phyloP scores from a whole-genome alignment of 805 yeast species.

The Vanderwaltozyma tropicalis region DNA sequence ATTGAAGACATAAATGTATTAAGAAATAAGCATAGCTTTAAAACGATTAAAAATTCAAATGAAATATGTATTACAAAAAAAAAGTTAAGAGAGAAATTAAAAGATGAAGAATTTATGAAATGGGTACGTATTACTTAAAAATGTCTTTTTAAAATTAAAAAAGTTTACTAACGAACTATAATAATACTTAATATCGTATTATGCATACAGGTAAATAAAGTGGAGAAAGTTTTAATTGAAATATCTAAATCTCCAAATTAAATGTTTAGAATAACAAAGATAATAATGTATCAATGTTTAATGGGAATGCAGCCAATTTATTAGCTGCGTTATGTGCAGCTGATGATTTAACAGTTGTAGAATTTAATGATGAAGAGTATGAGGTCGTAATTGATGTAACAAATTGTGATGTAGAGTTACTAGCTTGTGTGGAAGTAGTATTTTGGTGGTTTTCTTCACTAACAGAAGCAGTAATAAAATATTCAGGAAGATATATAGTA shows the following conservation, averaged over 20 bases:
- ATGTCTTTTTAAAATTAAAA: background rate
- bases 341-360: background rate
- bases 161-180: constrained; percentile 1
- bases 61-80: constrained; percentile 7
- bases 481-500: constrained; percentile 19
- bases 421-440: background rate
- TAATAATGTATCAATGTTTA: background rate
- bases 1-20: background rate
- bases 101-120: constrained; percentile 18
- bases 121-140: constrained; percentile 17
- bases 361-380: background rate
- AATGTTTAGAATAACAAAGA: background rate
- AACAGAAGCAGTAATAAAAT: constrained; percentile 8
- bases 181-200: background rate
- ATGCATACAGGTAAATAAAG: constrained; percentile 4
- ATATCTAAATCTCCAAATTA: background rate
- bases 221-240: constrained; percentile 7
- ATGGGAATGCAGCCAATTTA: background rate
- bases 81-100: constrained; percentile 13
- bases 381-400: background rate
- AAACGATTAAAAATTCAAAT: too few species aligned
- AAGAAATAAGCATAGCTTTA: too few species aligned
- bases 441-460: background rate
- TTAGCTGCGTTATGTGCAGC: background rate
- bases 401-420: background rate